Conservation (phyloP, 1,284 basidiomycete species). For the Ceraceosorus guamensis region DNA sequence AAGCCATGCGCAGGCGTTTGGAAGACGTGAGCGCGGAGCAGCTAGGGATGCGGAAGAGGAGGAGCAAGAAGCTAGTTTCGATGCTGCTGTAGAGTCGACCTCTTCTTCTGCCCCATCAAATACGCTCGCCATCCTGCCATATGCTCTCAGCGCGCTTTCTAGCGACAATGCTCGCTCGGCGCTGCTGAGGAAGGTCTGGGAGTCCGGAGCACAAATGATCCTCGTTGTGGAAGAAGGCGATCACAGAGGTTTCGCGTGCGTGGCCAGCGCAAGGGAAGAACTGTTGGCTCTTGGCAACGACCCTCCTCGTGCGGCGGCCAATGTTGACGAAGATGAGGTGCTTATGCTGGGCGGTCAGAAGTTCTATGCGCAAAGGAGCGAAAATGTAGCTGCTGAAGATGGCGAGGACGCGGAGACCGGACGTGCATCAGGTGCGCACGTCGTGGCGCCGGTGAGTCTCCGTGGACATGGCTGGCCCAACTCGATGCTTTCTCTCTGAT, state of each 20-base stretch:
- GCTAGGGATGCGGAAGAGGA: neutral
- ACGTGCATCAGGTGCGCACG: neutral
- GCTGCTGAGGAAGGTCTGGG: constrained; percentile 75
- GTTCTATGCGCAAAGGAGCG: constrained; percentile 12
- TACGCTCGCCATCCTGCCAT: constrained; percentile 74
- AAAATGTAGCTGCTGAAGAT: constrained; percentile 29
- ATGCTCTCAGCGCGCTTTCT: constrained; percentile 67
- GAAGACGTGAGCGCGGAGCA: neutral
- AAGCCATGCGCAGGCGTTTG: neutral
- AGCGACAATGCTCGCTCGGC: constrained; percentile 60
- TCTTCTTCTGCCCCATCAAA: neutral
- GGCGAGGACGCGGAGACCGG: neutral
- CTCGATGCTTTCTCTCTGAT: neutral
- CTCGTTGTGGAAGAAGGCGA: constrained; percentile 79
- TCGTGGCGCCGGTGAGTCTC: constrained; percentile 5
- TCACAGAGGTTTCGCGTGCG: constrained; percentile 66
- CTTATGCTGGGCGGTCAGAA: constrained; percentile 11
- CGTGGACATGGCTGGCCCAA: too few species aligned
- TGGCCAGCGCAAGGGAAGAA: constrained; percentile 74
- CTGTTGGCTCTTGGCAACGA: constrained; percentile 72
- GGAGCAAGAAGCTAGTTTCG: neutral
- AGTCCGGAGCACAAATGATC: constrained; percentile 61
- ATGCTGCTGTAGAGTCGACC: neutral
- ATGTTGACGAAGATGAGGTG: neutral
- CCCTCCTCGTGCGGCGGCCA: constrained; percentile 52